Percentiles rank a stretch among this genome's conserved stretches.
Evolutionary conservation across 2,329 filamentous ascomycete genomes (phyloP).

Genomic region (Microcera coccophila): DNA sequence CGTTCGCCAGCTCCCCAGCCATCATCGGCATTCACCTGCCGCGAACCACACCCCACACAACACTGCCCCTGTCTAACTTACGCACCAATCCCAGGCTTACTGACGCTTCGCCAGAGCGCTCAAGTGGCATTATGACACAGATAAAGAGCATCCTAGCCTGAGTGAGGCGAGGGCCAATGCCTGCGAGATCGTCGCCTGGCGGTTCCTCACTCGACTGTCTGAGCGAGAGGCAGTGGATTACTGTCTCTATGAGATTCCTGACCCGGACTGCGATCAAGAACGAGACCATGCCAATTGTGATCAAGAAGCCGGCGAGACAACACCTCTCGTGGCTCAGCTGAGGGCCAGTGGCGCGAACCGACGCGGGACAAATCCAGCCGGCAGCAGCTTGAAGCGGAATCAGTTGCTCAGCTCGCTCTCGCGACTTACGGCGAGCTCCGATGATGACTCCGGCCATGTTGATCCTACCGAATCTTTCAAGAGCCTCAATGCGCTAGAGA

Average conservation of each 20-base stretch:
- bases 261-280: slow-evolving; percentile 28
- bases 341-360: slow-evolving; percentile 23
- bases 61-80: not conserved
- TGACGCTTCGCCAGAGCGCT: slow-evolving; percentile 53
- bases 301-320: slow-evolving; percentile 46
- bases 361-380: slow-evolving; percentile 26
- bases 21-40: no score
- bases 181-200: slow-evolving; percentile 78
- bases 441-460: slow-evolving; percentile 44
- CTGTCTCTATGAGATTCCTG: slow-evolving; percentile 69
- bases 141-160: slow-evolving; percentile 60
- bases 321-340: slow-evolving; percentile 42
- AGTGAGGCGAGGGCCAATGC: slow-evolving; percentile 66
- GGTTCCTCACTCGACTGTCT: slow-evolving; percentile 66
- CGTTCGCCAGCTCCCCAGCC: not conserved
- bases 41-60: not conserved
- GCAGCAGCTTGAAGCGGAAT: slow-evolving; percentile 43
- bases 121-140: slow-evolving; percentile 68
- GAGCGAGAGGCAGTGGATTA: slow-evolving; percentile 71
- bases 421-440: slow-evolving; percentile 44
- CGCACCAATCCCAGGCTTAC: no score
- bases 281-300: slow-evolving; percentile 21
- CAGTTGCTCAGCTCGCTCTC: slow-evolving; percentile 53
- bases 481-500: slow-evolving; percentile 80
- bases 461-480: slow-evolving; percentile 70